Evolutionary conservation across 805 yeast genomes (phyloP).

Genomic region (Torulaspora gathmanii): DNA sequence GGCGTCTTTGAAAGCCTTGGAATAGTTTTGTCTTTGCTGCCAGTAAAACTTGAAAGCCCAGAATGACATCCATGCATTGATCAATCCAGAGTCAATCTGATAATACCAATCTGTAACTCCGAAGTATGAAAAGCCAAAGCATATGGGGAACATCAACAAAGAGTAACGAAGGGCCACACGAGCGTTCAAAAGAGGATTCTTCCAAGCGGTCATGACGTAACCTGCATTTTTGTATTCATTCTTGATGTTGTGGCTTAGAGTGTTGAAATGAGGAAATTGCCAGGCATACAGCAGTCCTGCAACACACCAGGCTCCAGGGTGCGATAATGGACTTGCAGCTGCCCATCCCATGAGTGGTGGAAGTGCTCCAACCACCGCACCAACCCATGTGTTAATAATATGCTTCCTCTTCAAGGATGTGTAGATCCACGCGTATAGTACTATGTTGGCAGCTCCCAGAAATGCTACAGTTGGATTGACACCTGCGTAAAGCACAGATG

Average conservation of each 20-base stretch:
- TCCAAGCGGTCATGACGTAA: slow-evolving; percentile 95
- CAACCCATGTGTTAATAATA: slow-evolving; percentile 94
- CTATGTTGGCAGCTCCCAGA: slow-evolving; percentile 76
- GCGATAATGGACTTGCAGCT: slow-evolving; percentile 68
- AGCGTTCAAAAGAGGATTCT: slow-evolving; percentile 86
- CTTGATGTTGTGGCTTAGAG: slow-evolving; percentile 81
- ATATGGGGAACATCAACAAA: slow-evolving; percentile 87
- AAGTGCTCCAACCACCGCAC: slow-evolving; percentile 97
- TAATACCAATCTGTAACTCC: slow-evolving; percentile 80
- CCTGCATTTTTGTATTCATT: slow-evolving; percentile 90
- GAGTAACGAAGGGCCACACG: slow-evolving; percentile 90
- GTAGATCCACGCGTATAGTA: slow-evolving; percentile 82
- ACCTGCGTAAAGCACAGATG: slow-evolving; percentile 62
- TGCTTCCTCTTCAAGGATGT: slow-evolving; percentile 83
- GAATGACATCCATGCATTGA: slow-evolving; percentile 82
- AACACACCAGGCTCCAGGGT: slow-evolving; percentile 94
- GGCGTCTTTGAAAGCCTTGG: slow-evolving; percentile 34
- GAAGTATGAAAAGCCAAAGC: slow-evolving; percentile 73
- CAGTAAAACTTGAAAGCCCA: slow-evolving; percentile 80
- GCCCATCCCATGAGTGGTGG: slow-evolving; percentile 99
- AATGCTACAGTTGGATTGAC: slow-evolving; percentile 81
- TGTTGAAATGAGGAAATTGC: slow-evolving; percentile 98
- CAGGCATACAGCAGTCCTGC: slow-evolving; percentile 90
- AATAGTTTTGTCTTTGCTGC: slow-evolving; percentile 65
- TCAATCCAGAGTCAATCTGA: slow-evolving; percentile 70